Percentiles rank a stretch among this genome's conserved stretches.
These are phyloP conservation scores for Termitomyces sp. DNA, from an alignment of 768 basidiomycete species.

Conservation along the genomic window DNA sequence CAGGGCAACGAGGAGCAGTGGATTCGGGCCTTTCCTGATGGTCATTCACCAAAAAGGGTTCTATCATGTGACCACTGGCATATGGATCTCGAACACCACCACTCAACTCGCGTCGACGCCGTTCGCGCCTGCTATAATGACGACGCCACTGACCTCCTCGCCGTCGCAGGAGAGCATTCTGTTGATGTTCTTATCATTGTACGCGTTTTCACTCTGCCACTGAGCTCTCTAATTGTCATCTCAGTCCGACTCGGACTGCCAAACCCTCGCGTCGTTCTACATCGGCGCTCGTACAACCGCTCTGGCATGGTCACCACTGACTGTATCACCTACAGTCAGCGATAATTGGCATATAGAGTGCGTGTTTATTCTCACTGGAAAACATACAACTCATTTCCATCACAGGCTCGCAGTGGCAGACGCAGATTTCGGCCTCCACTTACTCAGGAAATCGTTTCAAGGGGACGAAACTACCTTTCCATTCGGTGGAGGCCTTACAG, in stretches of 20 bases:
- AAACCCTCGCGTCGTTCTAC: constrained; percentile 64
- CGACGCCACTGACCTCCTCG: constrained; percentile 65
- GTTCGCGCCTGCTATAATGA: constrained; percentile 59
- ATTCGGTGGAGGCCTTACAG: constrained; percentile 78
- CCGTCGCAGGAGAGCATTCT: constrained; percentile 68
- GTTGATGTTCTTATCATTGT: constrained; percentile 67
- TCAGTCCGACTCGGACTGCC: constrained; percentile 38
- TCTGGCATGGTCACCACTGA: constrained; percentile 70
- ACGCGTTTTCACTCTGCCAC: constrained; percentile 20
- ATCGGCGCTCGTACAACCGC: constrained; percentile 68
- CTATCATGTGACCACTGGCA: constrained; percentile 11
- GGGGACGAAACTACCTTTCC: constrained; percentile 50
- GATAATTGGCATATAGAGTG: constrained; percentile 74
- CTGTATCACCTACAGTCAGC: constrained; percentile 58
- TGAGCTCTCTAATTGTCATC: constrained; percentile 1
- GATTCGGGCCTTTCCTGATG: constrained; percentile 49
- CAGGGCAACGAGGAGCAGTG: constrained; percentile 54
- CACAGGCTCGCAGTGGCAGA: constrained; percentile 62
- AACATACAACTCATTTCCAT: background rate
- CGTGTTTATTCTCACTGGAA: constrained; percentile 14
- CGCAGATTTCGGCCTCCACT: constrained; percentile 64
- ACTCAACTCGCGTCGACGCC: constrained; percentile 55
- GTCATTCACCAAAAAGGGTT: constrained; percentile 7
- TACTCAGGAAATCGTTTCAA: constrained; percentile 52
- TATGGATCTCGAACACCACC: constrained; percentile 59